These are phyloP conservation scores for Pezicula rhizophila DNA, from an alignment of 2,329 filamentous ascomycete genomes.

Conservation along the genomic window DNA sequence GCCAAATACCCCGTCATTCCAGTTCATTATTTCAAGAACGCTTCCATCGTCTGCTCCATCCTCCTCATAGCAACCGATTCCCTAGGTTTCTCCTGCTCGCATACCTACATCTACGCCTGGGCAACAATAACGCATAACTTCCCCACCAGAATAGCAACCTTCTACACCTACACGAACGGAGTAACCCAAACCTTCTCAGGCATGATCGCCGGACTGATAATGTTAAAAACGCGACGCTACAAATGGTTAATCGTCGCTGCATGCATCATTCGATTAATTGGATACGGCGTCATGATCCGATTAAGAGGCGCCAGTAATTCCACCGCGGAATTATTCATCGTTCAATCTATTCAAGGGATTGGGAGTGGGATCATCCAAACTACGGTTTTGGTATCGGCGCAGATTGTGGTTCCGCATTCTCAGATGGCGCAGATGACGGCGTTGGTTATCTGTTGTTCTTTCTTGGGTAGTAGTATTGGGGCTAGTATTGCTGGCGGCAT, in stretches of 20 bases:
- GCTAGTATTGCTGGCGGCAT: slow-evolving; percentile 41
- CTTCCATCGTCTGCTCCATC: slow-evolving; percentile 35
- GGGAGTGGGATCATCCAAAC: slow-evolving; percentile 41
- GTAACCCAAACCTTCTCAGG: slow-evolving; percentile 37
- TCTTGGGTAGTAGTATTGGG: slow-evolving; percentile 33
- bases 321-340: slow-evolving; percentile 38
- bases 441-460: slow-evolving; percentile 36
- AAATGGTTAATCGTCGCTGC: slow-evolving; percentile 40
- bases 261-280: slow-evolving; percentile 35
- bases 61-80: slow-evolving; percentile 36
- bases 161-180: slow-evolving; percentile 23
- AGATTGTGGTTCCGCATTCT: slow-evolving; percentile 38
- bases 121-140: slow-evolving; percentile 36
- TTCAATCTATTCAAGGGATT: slow-evolving; percentile 42
- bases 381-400: slow-evolving; percentile 35
- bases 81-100: slow-evolving; percentile 37
- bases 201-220: slow-evolving; percentile 34
- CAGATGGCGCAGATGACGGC: slow-evolving; percentile 43
- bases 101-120: slow-evolving; percentile 44
- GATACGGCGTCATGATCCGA: slow-evolving; percentile 45
- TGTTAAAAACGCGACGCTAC: slow-evolving; percentile 36
- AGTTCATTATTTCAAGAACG: slow-evolving; percentile 36
- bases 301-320: slow-evolving; percentile 36
- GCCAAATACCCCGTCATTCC: slow-evolving; percentile 41
- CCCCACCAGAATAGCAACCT: slow-evolving; percentile 33